A percentile compares a stretch with the other conserved stretches of the same genome.
These are phyloP conservation scores for Paramecium tetraurelia DNA, from an alignment of 73 alveolate genomes.

Conservation along the genomic window DNA sequence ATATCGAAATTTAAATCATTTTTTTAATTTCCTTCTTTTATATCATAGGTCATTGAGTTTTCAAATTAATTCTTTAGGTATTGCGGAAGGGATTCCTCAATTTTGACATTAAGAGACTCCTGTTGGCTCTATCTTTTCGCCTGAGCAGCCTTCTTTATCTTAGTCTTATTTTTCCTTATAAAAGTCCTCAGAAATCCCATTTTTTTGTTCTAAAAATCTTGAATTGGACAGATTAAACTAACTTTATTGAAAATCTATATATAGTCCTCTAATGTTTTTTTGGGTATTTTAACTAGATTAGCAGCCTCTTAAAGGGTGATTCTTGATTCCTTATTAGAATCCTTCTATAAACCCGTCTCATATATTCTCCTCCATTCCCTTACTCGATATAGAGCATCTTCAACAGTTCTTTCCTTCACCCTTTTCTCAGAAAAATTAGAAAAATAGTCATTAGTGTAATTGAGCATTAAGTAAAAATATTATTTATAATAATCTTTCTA, in stretches of 20 bases:
- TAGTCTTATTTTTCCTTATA: neutral
- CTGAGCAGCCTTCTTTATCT: neutral
- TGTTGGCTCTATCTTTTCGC: neutral
- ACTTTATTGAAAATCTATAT: neutral
- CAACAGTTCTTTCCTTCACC: slow-evolving; percentile 30
- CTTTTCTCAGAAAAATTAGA: neutral
- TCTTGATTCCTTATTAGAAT: neutral
- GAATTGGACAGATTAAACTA: neutral
- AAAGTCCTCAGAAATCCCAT: neutral
- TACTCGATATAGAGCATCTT: neutral
- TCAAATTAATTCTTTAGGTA: neutral
- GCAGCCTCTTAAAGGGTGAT: slow-evolving; percentile 11
- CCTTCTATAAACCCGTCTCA: neutral
- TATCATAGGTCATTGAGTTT: neutral
- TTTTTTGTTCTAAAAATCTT: neutral
- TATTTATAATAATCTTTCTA: neutral
- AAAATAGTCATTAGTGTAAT: neutral
- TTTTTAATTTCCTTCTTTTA: neutral
- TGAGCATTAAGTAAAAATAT: neutral
- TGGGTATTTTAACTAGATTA: neutral
- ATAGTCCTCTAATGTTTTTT: slow-evolving; percentile 35
- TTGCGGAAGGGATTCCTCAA: neutral
- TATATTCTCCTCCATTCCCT: neutral
- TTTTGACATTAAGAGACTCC: neutral
- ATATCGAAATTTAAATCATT: too few relatives aligned